Evolutionary conservation across 495 filamentous ascomycete genomes (phyloP), one percentile per base, ranked within the genome.

Genomic region (Talaromyces liani): DNA sequence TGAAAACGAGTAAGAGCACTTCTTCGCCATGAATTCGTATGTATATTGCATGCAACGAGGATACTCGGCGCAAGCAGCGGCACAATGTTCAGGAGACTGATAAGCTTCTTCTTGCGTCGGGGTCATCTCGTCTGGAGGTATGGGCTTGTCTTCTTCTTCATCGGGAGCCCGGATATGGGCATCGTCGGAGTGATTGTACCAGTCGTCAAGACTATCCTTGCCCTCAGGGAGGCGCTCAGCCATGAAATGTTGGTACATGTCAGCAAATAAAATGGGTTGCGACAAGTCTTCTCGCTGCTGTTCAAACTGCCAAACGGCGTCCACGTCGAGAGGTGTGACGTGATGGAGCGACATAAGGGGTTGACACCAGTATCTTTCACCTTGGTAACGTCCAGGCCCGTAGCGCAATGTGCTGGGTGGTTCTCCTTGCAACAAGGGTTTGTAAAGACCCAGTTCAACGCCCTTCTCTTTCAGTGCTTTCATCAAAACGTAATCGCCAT

Each of bases 341-440:
- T 86, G 83, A 68, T 88, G 86, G 81, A 87, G 85, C 3, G 82
- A 84, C 0, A 86, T 75, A 49, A 84, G 69, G 9, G 84, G 82
- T 33, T 83, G 76, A 69, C 86, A 88, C 85, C 86, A 88, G 60
- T 84, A 77, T 24, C 61, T 59, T 16, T 51, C 49, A 0, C 51
- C 57, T 8, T 29, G 33, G 31, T 45, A 36, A 29, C 61, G 65
- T 10, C 57, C 41, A 60, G 70, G 53, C 58, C 78, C 76, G 61
- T 81, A 80, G 2, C 75, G 72, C 9, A 79, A 61, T 33, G 73
- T 76, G 2, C 64, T 71, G 31, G 73, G 77, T 60, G 76, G 76
- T 62, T 80, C 77, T 45, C 78, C 78, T 57, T 80, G 80, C 63
- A 84, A 74, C 73, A 82, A 78, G 0, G 81, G 82, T 71, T 75